Conservation (phyloP, 805 yeast species). For the Saccharomycopsis babjevae region DNA sequence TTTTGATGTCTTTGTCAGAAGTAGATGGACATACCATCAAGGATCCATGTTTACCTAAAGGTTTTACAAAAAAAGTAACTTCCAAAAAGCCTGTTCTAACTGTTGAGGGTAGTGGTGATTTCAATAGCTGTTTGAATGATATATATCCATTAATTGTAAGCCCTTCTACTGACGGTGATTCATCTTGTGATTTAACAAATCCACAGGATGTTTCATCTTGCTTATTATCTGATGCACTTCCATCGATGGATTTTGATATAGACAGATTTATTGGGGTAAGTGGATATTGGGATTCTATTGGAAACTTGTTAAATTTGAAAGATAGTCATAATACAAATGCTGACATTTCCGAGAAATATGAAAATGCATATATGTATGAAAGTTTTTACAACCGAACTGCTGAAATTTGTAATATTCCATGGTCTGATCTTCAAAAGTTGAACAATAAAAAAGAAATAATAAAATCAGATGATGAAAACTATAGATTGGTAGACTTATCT, state of each 20-base stretch:
- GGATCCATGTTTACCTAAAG: constrained; percentile 53
- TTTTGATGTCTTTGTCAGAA: constrained; percentile 20
- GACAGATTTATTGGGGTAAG: constrained; percentile 55
- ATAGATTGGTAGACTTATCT: constrained; percentile 24
- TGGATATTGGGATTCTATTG: constrained; percentile 56
- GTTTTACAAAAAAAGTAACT: constrained; percentile 21
- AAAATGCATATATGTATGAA: constrained; percentile 35
- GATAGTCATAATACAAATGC: constrained; percentile 16
- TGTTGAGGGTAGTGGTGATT: constrained; percentile 45
- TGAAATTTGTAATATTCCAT: constrained; percentile 37
- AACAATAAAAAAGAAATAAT: constrained; percentile 19
- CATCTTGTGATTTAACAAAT: constrained; percentile 10
- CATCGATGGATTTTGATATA: constrained; percentile 46
- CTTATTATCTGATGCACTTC: constrained; percentile 41
- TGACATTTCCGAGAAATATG: constrained; percentile 20
- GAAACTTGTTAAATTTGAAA: constrained; percentile 32
- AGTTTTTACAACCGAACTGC: constrained; percentile 34
- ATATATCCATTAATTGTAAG: constrained; percentile 34
- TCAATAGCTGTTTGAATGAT: constrained; percentile 34
- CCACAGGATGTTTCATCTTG: constrained; percentile 34
- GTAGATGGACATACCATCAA: constrained; percentile 11
- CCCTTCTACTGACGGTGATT: constrained; percentile 12
- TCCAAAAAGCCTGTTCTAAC: constrained; percentile 17
- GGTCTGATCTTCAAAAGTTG: constrained; percentile 28
- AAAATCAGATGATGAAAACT: constrained; percentile 14